Conservation (phyloP, 306 rosid genomes). For the Luffa acutangula region DNA sequence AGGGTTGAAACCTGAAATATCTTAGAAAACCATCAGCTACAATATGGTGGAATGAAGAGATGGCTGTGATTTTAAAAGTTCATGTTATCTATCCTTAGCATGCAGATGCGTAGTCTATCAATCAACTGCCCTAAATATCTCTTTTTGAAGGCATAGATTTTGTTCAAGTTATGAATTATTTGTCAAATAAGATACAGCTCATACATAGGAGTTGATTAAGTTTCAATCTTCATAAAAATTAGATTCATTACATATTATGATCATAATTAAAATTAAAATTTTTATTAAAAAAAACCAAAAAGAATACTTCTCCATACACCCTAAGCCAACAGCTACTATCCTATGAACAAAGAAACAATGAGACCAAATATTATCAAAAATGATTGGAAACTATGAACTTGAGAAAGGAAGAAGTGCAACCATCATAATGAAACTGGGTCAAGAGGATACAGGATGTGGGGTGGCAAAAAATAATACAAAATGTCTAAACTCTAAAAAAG, state of each 20-base stretch:
- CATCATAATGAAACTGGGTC: background rate
- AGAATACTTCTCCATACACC: background rate
- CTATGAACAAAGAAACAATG: background rate
- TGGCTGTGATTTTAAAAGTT: background rate
- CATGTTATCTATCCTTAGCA: background rate
- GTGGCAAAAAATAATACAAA: background rate
- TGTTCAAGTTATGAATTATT: background rate
- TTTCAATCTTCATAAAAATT: background rate
- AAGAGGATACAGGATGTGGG: background rate
- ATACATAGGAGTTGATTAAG: background rate
- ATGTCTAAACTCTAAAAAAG: background rate
- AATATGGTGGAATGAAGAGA: background rate
- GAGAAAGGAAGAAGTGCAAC: background rate
- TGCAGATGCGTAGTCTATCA: background rate
- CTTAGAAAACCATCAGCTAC: background rate
- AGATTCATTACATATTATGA: background rate
- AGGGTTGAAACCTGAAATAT: background rate
- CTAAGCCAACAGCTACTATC: background rate
- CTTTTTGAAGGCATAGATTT: background rate
- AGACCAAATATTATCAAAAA: background rate
- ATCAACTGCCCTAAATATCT: background rate
- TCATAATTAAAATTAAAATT: background rate
- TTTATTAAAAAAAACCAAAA: background rate
- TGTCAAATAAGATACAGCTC: background rate
- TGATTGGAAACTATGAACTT: background rate